Conservation (phyloP, 345 rosid species). For the Citrus medica region DNA sequence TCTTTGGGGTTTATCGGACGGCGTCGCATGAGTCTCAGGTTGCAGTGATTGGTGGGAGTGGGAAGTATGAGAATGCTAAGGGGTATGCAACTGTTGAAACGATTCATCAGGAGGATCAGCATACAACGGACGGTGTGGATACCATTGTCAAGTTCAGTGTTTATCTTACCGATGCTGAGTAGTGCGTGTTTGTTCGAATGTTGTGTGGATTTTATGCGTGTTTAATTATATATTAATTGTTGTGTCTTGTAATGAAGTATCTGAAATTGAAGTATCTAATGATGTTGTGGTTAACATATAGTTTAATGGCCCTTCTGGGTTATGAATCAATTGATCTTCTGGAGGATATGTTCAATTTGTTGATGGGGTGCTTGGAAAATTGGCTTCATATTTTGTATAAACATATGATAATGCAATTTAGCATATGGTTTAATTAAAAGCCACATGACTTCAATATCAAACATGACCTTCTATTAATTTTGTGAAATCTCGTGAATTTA, state of each 20-base stretch:
- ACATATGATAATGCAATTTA: too few species aligned
- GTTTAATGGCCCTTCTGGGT: background rate
- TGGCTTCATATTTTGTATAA: too few species aligned
- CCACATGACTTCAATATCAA: too few species aligned
- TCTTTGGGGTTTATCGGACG: conserved; percentile 86
- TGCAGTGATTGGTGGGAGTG: conserved; percentile 81
- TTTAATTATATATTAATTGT: background rate
- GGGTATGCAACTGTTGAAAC: conserved; percentile 76
- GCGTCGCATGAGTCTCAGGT: conserved; percentile 64
- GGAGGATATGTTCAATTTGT: too few species aligned
- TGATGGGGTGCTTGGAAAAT: too few species aligned
- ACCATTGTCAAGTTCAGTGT: conserved; percentile 66
- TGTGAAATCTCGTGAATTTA: too few species aligned
- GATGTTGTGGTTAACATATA: background rate
- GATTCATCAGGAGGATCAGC: conserved; percentile 62
- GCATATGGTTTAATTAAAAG: too few species aligned
- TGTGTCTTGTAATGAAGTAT: background rate
- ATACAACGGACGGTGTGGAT: conserved; percentile 78
- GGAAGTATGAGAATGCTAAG: conserved; percentile 66
- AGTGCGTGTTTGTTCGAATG: background rate
- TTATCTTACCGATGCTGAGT: conserved; percentile 41
- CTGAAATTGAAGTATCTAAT: background rate
- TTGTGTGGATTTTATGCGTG: background rate
- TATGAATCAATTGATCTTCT: background rate
- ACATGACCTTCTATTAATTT: too few species aligned